Base-by-base conservation (phyloP, 1,284 basidiomycete genomes). In the Agaricales sp. region DNA sequence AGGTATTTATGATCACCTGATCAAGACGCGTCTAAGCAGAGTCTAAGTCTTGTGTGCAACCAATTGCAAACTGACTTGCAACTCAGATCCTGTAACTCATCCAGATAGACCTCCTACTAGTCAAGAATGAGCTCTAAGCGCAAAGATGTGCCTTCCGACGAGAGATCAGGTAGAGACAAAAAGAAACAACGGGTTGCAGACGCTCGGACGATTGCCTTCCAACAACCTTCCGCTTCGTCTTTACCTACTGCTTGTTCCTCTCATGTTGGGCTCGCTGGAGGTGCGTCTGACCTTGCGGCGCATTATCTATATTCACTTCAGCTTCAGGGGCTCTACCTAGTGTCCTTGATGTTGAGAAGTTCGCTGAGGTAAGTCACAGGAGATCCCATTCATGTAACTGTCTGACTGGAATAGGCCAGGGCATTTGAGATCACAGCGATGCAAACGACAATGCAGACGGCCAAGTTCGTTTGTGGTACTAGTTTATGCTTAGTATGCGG, bases 391-490 rank as follows among this genome's bases (percentile, higher is more conserved):
- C 37, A 37, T 23, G 22, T 45, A 37, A 21, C 24, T 41, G 38
- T 45, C 37, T 37, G 47, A 38, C 53, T 50, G 39, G 26, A 30
- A 3, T 53, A 94, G 90, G 79, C 89, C 18, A 74, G 93, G 53
- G 75, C 81, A 2, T 89, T 90, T 58, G 92, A 97, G 66, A 92
- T 96, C 50, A 69, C 77, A 44, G 87, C 92, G 0, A 90, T 96
- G 82, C 81, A 92, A 54, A 76, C 72, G 20, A 83, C 90, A 0
- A 93, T 95, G 72, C 80, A 87, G 63, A 73, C 71, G 38, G 82
- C 90, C 37, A 77, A 80, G 92, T 84, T 57, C 49, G 70, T 55
- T 37, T 14, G 6, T n/a, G 8, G 30, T n/a, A 8, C 11, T 35
- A 19, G 11, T 19, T 43, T 30, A 3, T 4, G 22, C 48, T 38